Conservation (phyloP, 352 stramenopile genomes). For the Pythium aphanidermatum region DNA sequence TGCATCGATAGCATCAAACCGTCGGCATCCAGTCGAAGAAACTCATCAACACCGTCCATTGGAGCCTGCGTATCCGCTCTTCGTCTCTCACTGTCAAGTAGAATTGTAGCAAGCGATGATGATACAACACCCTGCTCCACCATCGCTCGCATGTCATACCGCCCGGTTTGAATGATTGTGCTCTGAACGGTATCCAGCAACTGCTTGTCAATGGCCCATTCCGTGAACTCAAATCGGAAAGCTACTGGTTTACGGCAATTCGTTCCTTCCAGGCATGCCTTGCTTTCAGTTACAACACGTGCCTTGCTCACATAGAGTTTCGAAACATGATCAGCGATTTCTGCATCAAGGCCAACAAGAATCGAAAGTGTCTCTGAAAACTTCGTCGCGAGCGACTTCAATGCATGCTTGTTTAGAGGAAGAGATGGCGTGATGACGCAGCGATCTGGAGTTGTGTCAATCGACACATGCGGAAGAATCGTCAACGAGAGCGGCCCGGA, state of each 20-base stretch:
- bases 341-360: slow-evolving; percentile 64
- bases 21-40: slow-evolving; percentile 61
- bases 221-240: slow-evolving; percentile 79
- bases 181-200: slow-evolving; percentile 60
- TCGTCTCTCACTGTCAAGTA: slow-evolving; percentile 14
- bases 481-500: slow-evolving; percentile 42
- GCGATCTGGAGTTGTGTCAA: slow-evolving; percentile 29
- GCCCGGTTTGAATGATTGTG: slow-evolving; percentile 56
- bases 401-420: slow-evolving; percentile 48
- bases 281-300: slow-evolving; percentile 60
- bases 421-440: slow-evolving; percentile 61
- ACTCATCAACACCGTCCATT: slow-evolving; percentile 38
- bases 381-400: slow-evolving; percentile 66
- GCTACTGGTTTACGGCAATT: slow-evolving; percentile 58
- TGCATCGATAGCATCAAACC: slow-evolving; percentile 69
- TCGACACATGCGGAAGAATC: slow-evolving; percentile 45
- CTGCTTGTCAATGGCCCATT: slow-evolving; percentile 72
- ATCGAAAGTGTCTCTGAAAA: slow-evolving; percentile 82
- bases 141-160: slow-evolving; percentile 74
- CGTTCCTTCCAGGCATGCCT: slow-evolving; percentile 59
- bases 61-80: slow-evolving; percentile 10
- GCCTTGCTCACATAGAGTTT: slow-evolving; percentile 74
- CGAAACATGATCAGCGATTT: slow-evolving; percentile 68
- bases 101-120: slow-evolving; percentile 22
- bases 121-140: slow-evolving; percentile 33